Percentiles rank a stretch among this genome's conserved stretches.
phyloP scores from a whole-genome alignment of 2,329 filamentous ascomycete species.

The Hypoxylon sp. region DNA sequence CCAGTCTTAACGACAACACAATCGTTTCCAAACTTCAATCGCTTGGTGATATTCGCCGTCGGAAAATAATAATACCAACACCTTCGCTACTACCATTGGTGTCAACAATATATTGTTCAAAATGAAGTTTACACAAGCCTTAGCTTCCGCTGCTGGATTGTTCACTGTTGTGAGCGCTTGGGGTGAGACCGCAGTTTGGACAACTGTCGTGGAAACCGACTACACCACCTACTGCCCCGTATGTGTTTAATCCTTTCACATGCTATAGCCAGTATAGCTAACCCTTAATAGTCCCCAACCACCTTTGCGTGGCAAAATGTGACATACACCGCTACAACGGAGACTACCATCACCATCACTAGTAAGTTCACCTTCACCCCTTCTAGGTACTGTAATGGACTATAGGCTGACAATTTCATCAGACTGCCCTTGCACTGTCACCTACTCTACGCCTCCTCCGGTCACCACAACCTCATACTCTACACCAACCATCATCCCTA shows the following conservation, averaged over 20 bases:
- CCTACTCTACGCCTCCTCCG: conserved; percentile 45
- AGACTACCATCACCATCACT: conserved; percentile 56
- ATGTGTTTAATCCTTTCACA: conserved; percentile 40
- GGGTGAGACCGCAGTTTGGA: conserved; percentile 43
- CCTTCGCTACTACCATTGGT: conserved; percentile 38
- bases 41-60: conserved; percentile 37
- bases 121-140: conserved; percentile 50
- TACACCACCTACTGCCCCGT: conserved; percentile 57
- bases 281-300: conserved; percentile 45
- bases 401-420: conserved; percentile 40
- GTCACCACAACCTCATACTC: conserved; percentile 42
- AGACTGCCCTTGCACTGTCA: conserved; percentile 59
- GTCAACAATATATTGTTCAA: conserved; percentile 36
- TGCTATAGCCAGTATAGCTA: conserved; percentile 1
- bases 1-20: conserved; percentile 37
- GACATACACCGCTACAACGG: conserved; percentile 55
- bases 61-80: conserved; percentile 32
- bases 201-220: conserved; percentile 50
- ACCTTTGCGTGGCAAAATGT: conserved; percentile 52
- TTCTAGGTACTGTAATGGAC: not conserved
- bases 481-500: conserved; percentile 19
- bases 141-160: conserved; percentile 47
- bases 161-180: conserved; percentile 43
- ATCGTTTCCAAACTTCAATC: conserved; percentile 40
- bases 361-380: conserved; percentile 47